Base-by-base conservation (phyloP, 768 basidiomycete genomes). In the Hygrocybe punicea region DNA sequence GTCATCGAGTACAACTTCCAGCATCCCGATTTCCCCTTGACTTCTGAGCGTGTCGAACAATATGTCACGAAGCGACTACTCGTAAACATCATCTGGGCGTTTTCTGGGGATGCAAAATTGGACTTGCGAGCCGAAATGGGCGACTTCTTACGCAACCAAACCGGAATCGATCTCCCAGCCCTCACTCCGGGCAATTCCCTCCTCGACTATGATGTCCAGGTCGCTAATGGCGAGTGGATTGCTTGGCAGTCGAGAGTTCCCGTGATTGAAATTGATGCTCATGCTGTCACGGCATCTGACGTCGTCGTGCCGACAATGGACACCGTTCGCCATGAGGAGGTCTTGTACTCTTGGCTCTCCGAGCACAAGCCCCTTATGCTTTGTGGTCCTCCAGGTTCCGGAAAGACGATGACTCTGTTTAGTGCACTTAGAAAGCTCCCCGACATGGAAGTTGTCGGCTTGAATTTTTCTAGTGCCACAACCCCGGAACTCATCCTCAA, bases 391-490 rank as follows among this genome's bases (percentile, higher is more conserved):
- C 97, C 97, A n/a, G 97, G 97, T 67, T 98, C 97, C 19, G 97
- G 97, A 21, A 99, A 99, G 77, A 99, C 97, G 6, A 99, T 99
- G 97, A 98, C 97, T 0, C 78, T 99, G 17, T 98, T 99, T 76
- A 97, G 93, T 63, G 97, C 97, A 9, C 81, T 99, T 29, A 86
- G 97, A 56, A 98, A 98, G 71, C 82, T 98, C 37, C 95, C 97
- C 2, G 93, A 98, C 72, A 94, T 99, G 88, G 97, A 99, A 67
- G 93, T 98, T 45, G 95, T 98, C 62, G 97, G 97, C 47, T 85
- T 99, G 63, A 99, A 99, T 75, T 99, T 99, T 73, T 99, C 97
- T 33, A 97, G 93, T 69, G 97, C 97, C 16, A 98, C 97, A 0
- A 98, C 94, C 1, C 97, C 97, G 0, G 97, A 98, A 68, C 82